Conservation (phyloP, 176 grass and related monocot species). For the Musa troglodytarum region DNA sequence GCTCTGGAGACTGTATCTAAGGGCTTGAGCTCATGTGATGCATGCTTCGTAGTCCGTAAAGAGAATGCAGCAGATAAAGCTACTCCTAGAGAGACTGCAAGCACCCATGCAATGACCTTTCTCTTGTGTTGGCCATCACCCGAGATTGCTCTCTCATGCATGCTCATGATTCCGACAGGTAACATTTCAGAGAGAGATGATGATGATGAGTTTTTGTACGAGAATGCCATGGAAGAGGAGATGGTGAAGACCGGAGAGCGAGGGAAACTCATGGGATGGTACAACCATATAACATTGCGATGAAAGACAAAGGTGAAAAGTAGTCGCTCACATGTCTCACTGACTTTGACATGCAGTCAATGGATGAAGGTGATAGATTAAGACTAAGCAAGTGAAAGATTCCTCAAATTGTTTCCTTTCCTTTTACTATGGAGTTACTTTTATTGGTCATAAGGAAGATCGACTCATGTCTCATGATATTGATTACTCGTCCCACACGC, state of each 20-base stretch:
- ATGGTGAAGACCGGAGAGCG: conserved; percentile 2
- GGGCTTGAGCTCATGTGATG: neutral
- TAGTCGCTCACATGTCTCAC: neutral
- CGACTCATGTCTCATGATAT: neutral
- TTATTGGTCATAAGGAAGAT: neutral
- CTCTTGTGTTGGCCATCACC: conserved; percentile 6
- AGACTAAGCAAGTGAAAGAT: no score
- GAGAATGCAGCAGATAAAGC: conserved; percentile 14
- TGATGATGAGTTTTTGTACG: neutral
- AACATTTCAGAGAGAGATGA: neutral
- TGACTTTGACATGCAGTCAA: neutral
- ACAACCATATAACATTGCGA: neutral
- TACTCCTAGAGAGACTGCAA: conserved; percentile 15
- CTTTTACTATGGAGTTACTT: no score
- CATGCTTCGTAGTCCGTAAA: neutral
- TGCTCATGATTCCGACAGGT: neutral
- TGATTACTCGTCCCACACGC: neutral
- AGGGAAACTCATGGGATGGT: neutral
- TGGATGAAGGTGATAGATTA: no score
- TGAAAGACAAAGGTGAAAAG: neutral
- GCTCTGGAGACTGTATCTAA: neutral
- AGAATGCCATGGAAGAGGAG: neutral
- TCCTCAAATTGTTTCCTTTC: no score
- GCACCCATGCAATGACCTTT: conserved; percentile 19
- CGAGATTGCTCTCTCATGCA: neutral